Conservation (phyloP, 257 asterid species). For the Lycium ferocissimum region DNA sequence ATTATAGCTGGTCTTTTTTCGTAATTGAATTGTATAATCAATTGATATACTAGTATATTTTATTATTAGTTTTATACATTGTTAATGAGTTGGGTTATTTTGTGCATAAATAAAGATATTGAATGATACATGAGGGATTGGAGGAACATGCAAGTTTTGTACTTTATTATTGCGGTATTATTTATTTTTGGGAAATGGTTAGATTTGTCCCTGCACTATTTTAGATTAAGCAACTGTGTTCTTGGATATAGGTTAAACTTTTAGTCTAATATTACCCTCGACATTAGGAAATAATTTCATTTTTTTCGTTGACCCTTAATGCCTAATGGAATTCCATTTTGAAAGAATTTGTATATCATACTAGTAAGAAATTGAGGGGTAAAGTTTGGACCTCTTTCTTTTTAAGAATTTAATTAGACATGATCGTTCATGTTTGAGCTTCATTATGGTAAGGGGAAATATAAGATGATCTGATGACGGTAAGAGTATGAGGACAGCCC, state of each 20-base stretch:
- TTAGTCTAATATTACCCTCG: background rate
- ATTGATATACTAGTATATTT: background rate
- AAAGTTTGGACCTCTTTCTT: background rate
- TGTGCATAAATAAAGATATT: slow-evolving; percentile 26
- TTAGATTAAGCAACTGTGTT: background rate
- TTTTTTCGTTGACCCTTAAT: too few species aligned
- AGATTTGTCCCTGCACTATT: background rate
- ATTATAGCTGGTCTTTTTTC: background rate
- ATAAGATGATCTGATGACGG: background rate
- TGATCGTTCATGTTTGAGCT: background rate
- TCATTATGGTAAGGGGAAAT: background rate
- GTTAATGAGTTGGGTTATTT: slow-evolving; percentile 2
- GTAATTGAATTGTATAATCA: background rate
- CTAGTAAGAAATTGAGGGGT: background rate
- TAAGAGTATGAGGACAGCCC: background rate
- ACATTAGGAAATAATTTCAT: background rate
- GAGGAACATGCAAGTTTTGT: background rate
- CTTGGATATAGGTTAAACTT: too few species aligned
- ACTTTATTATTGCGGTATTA: background rate
- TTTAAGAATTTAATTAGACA: too few species aligned
- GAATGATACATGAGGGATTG: background rate
- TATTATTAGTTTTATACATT: slow-evolving; percentile 6
- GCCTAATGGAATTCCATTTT: background rate
- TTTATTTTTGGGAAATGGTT: background rate
- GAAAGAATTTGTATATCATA: too few species aligned